Base-by-base conservation (phyloP, 208 protist species). In the Trypanosomatidae sp. region DNA sequence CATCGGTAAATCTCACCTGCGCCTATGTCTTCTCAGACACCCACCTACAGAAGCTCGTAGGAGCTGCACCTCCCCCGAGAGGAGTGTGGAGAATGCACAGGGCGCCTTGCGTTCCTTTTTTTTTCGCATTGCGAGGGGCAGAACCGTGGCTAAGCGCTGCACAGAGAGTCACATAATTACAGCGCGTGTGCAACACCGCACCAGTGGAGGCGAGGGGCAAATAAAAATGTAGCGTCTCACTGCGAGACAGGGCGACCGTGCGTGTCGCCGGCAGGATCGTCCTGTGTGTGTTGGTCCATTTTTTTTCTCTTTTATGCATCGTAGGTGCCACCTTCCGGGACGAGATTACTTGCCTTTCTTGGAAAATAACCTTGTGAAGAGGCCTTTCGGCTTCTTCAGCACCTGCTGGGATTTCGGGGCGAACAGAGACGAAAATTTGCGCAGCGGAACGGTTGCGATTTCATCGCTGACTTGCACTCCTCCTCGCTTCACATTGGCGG, bases 331-430 rank as follows among this genome's bases (percentile, higher is more conserved):
- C 19, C 53, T 59, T n/a, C 25, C 8, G 22, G 13, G 53, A 33
- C 53, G 10, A 15, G 10, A 33, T 49, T 43, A 65, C 50, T 60
- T 74, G 46, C 67, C 66, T 17, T 64, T 76, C 73, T 66, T 79
- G 55, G n/a, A 62, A 60, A 82, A 82, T 0, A 82, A 13, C 36
- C 69, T 83, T 19, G 65, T 67, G 15, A 79, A 56, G 39, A 83
- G 62, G 43, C n/a, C 59, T 39, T 52, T 71, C 36, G 58, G 66
- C 49, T 76, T 60, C 46, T 58, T 50, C 1, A 36, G n/a, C 43
- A 41, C 58, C 39, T 39, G 56, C 6, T 56, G 44, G 9, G 33
- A 33, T 39, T 25, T 25, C 5, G 46, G 0, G 44, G 19, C 64
- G 13, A 46, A 22, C 22, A 15, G 36, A 8, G 15, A n/a, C 28